These are phyloP conservation scores for Nicotiana sylvestris DNA, from an alignment of 257 asterid species.

Conservation along the genomic window DNA sequence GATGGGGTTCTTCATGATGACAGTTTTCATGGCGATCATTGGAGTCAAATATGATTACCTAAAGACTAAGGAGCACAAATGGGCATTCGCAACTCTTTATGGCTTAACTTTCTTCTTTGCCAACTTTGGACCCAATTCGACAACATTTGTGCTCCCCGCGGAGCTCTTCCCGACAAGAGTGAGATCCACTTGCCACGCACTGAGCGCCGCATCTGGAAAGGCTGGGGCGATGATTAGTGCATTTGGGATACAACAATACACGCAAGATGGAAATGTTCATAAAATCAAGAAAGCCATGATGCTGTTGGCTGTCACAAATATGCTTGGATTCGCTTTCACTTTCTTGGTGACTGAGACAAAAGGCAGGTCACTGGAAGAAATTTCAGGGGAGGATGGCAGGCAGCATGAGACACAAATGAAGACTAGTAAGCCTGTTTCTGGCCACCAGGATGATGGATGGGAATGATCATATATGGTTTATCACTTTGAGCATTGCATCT, in stretches of 20 bases:
- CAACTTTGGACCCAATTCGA: slow-evolving; percentile 52
- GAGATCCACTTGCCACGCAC: slow-evolving; percentile 54
- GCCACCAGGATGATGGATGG: background rate
- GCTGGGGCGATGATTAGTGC: slow-evolving; percentile 53
- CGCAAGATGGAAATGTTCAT: slow-evolving; percentile 24
- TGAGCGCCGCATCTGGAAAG: slow-evolving; percentile 48
- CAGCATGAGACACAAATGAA: background rate
- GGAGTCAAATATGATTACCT: slow-evolving; percentile 51
- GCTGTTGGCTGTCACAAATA: slow-evolving; percentile 35
- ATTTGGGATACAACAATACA: slow-evolving; percentile 36
- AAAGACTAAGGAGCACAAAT: slow-evolving; percentile 31
- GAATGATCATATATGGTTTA: background rate
- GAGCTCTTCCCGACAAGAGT: slow-evolving; percentile 54
- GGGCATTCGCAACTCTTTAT: slow-evolving; percentile 41
- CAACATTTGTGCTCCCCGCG: slow-evolving; percentile 54
- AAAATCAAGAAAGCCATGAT: slow-evolving; percentile 7
- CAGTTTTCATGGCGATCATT: slow-evolving; percentile 45
- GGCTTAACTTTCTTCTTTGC: slow-evolving; percentile 53
- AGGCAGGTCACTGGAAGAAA: slow-evolving; percentile 41
- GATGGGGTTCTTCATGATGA: slow-evolving; percentile 63
- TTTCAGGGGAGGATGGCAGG: slow-evolving; percentile 35
- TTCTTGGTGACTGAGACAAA: slow-evolving; percentile 48
- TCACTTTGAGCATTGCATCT: background rate
- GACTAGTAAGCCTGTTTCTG: background rate
- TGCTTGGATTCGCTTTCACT: slow-evolving; percentile 40